Conservation (phyloP, 2,329 filamentous ascomycete species). For the Ascomycota sp. region DNA sequence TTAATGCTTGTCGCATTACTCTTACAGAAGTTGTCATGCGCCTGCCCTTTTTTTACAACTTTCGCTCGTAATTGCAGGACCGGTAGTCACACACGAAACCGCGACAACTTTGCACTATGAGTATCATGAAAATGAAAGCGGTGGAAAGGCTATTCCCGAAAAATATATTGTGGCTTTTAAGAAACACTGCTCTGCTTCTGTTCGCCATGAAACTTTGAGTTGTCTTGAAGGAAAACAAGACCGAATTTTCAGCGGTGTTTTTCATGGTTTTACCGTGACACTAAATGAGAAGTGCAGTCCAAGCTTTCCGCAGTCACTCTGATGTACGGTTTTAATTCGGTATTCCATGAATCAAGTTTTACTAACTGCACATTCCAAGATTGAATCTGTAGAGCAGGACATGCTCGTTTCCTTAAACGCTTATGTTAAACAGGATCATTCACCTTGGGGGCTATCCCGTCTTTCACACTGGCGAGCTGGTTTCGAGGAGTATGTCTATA, state of each 20-base stretch:
- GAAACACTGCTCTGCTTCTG: no score
- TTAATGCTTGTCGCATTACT: no score
- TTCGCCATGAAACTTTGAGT: no score
- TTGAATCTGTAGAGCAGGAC: slow-evolving; percentile 14
- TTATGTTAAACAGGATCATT: slow-evolving; percentile 7
- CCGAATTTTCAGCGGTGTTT: background rate
- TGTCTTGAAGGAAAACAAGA: background rate
- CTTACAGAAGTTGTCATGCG: no score
- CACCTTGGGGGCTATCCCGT: slow-evolving; percentile 7
- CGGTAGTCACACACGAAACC: no score
- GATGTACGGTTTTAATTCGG: background rate
- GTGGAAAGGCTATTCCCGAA: no score
- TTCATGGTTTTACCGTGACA: slow-evolving; percentile 1
- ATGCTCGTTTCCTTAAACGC: slow-evolving; percentile 5
- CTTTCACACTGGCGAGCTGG: slow-evolving; percentile 5
- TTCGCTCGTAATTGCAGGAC: no score
- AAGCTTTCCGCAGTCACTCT: slow-evolving; percentile 1
- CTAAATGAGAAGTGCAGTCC: background rate
- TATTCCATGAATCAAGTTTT: background rate
- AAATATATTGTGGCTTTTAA: no score
- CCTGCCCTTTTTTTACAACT: no score
- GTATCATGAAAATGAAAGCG: no score
- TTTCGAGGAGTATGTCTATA: slow-evolving; percentile 11
- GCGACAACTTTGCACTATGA: no score
- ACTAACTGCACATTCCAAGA: slow-evolving; percentile 1